A percentile compares a stretch with the other conserved stretches of the same genome.
phyloP scores from a whole-genome alignment of 306 rosid genomes.

The Cotoneaster glaucophyllus region DNA sequence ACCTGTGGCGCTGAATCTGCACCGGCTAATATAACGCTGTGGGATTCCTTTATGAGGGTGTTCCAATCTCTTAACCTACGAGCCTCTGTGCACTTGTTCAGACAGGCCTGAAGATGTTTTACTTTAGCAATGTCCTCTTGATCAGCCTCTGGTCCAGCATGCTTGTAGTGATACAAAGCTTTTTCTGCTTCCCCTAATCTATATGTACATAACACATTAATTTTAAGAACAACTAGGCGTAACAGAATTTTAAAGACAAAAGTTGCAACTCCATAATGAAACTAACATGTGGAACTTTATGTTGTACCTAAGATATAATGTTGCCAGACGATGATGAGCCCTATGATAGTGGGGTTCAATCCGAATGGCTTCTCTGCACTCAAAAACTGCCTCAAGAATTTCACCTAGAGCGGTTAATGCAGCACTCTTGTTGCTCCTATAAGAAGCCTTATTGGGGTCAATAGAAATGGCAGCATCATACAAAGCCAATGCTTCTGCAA shows the following conservation, averaged over 20 bases:
- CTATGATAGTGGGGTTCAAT: slow-evolving; percentile 79
- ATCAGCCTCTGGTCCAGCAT: slow-evolving; percentile 80
- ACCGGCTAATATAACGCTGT: slow-evolving; percentile 36
- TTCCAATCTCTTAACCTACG: slow-evolving; percentile 76
- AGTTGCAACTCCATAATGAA: not conserved
- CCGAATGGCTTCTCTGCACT: slow-evolving; percentile 80
- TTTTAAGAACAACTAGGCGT: not conserved
- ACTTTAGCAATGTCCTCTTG: slow-evolving; percentile 65
- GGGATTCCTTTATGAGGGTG: slow-evolving; percentile 47
- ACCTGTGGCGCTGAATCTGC: slow-evolving; percentile 90
- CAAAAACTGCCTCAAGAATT: slow-evolving; percentile 77
- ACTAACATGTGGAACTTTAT: not conserved
- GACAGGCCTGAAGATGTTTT: slow-evolving; percentile 46
- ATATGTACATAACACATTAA: not conserved
- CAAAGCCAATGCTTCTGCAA: slow-evolving; percentile 75
- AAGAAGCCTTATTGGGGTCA: slow-evolving; percentile 75
- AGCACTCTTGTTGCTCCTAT: slow-evolving; percentile 83
- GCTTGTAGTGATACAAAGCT: slow-evolving; percentile 68
- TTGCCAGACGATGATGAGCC: slow-evolving; percentile 85
- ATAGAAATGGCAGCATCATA: slow-evolving; percentile 85
- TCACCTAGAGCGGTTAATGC: slow-evolving; percentile 79
- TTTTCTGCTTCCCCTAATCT: slow-evolving; percentile 83
- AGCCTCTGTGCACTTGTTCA: slow-evolving; percentile 69
- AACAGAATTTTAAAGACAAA: not conserved
- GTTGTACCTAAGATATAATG: slow-evolving; percentile 62